Evolutionary conservation across 2,329 filamentous ascomycete genomes (phyloP).

Genomic region (Verticillium nubilum): DNA sequence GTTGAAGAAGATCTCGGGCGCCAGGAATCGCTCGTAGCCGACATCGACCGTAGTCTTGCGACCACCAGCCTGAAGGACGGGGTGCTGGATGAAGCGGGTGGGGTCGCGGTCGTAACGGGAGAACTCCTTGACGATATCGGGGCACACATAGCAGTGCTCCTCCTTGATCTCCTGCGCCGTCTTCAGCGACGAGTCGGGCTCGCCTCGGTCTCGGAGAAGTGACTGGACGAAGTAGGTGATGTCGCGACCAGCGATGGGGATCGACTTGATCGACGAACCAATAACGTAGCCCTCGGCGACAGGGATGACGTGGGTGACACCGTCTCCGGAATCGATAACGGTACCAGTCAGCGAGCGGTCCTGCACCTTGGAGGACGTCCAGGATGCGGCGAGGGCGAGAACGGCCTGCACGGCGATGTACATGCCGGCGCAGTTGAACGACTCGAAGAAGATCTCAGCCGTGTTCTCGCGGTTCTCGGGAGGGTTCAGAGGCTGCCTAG

Average conservation of each 20-base stretch:
- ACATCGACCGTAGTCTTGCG: conserved; percentile 83
- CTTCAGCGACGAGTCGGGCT: conserved; percentile 94
- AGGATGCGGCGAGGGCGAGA: conserved; percentile 90
- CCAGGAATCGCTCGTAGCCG: conserved; percentile 95
- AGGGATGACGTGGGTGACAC: conserved; percentile 98
- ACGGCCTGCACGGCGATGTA: conserved; percentile 99
- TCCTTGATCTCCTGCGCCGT: conserved; percentile 98
- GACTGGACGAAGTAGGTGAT: conserved; percentile 99
- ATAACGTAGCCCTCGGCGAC: conserved; percentile 99
- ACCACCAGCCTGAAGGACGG: conserved; percentile 79
- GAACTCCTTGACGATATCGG: conserved; percentile 99
- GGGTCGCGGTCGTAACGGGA: conserved; percentile 89
- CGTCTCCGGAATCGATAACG: conserved; percentile 97
- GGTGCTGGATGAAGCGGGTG: conserved; percentile 85
- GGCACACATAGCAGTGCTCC: conserved; percentile 96
- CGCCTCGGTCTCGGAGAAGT: conserved; percentile 88
- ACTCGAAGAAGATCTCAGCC: conserved; percentile 99
- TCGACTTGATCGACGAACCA: conserved; percentile 97
- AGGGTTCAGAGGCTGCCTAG: conserved; percentile 78
- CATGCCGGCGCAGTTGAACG: conserved; percentile 97
- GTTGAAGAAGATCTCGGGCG: conserved; percentile 99
- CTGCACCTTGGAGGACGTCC: conserved; percentile 97
- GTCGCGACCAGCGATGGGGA: conserved; percentile 94
- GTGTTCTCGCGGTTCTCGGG: conserved; percentile 99
- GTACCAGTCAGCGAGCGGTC: conserved; percentile 95